A percentile compares a stretch with the other conserved stretches of the same genome.
Evolutionary conservation across 192 early-diverging fungal species (phyloP).

Genomic region (Umbelopsis sp.): DNA sequence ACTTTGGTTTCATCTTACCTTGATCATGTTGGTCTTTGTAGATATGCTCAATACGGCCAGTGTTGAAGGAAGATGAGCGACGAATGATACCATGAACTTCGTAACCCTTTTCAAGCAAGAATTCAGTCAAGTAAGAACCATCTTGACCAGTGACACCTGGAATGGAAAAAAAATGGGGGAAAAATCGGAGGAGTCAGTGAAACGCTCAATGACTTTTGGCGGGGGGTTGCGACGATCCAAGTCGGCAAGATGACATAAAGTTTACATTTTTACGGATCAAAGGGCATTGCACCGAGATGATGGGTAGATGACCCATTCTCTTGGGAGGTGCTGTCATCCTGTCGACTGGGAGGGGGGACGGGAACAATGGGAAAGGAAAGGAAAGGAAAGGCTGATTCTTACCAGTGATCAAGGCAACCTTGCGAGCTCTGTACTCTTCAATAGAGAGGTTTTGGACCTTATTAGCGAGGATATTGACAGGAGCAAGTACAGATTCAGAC

Average conservation of each 20-base stretch:
- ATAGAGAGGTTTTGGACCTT: conserved; percentile 31
- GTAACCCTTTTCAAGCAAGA: conserved; percentile 75
- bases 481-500: conserved; percentile 38
- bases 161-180: not conserved
- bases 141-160: conserved; percentile 82
- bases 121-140: conserved; percentile 76
- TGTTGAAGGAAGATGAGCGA: conserved; percentile 85
- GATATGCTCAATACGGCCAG: conserved; percentile 77
- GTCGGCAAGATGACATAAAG: not conserved
- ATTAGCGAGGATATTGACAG: conserved; percentile 19
- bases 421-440: conserved; percentile 60
- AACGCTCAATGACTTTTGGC: too few relatives aligned
- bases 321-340: too few relatives aligned
- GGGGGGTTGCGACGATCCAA: not conserved
- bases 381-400: conserved; percentile 20
- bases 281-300: not conserved
- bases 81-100: conserved; percentile 81
- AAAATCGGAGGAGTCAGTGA: too few relatives aligned
- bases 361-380: too few relatives aligned
- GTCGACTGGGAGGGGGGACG: too few relatives aligned
- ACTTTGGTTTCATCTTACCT: conserved; percentile 39
- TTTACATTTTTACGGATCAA: not conserved
- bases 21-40: conserved; percentile 70
- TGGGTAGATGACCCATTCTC: too few relatives aligned
- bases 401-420: conserved; percentile 66